Conservation (phyloP, 2,329 filamentous ascomycete genomes). For the Sclerotinia borealis region DNA sequence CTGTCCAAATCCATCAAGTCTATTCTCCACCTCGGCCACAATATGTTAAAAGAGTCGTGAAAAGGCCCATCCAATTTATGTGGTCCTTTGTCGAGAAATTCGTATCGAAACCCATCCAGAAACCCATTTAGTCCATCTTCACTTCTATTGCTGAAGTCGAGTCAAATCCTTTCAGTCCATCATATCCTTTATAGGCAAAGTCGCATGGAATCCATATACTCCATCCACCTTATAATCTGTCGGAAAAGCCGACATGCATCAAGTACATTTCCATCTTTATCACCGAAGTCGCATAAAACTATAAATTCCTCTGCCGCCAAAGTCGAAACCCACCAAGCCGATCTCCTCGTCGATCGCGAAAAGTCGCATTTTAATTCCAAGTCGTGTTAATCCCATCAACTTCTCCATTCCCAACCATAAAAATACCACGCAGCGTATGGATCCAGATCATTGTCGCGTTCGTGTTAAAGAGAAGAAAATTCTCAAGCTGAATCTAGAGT, state of each 20-base stretch:
- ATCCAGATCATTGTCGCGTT: neutral
- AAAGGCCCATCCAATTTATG: neutral
- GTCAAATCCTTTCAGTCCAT: neutral
- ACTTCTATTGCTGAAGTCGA: neutral
- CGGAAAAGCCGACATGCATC: neutral
- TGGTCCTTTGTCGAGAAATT: neutral
- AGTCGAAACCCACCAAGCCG: neutral
- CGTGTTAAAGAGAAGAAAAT: neutral
- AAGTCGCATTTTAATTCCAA: no score
- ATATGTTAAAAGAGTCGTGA: neutral
- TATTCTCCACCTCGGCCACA: neutral
- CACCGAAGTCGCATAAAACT: neutral
- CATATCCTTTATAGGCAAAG: neutral
- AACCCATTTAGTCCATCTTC: neutral
- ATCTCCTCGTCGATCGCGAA: neutral
- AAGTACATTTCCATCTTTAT: neutral
- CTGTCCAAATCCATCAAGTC: accelerated
- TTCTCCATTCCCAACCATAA: neutral
- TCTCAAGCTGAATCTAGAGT: neutral
- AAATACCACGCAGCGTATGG: neutral
- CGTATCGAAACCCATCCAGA: neutral
- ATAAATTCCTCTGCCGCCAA: neutral
- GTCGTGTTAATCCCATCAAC: neutral
- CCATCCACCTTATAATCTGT: no score
- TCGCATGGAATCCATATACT: no score